Conservation (phyloP, 1,139 yeast genomes). For the Taiozyma onychis region DNA sequence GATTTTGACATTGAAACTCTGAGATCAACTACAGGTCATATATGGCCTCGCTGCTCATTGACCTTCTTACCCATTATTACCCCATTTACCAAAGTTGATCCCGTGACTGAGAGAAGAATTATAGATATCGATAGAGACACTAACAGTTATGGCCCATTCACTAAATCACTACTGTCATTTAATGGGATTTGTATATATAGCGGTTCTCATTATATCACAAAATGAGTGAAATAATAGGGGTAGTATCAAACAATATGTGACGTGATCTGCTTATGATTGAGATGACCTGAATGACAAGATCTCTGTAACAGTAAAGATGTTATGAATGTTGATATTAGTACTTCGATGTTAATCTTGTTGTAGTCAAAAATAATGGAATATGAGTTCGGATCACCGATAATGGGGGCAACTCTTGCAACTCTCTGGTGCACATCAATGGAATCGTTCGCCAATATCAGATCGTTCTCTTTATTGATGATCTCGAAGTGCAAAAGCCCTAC, state of each 20-base stretch:
- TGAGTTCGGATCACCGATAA: conserved; percentile 5
- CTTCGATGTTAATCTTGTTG: conserved; percentile 18
- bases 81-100: conserved; percentile 29
- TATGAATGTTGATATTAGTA: conserved; percentile 18
- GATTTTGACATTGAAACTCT: conserved; percentile 17
- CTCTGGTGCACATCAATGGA: conserved; percentile 11
- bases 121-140: conserved; percentile 27
- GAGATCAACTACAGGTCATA: conserved; percentile 25
- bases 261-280: neutral
- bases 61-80: conserved; percentile 32
- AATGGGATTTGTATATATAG: conserved; percentile 14
- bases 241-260: neutral
- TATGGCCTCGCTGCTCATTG: conserved; percentile 32
- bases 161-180: conserved; percentile 9
- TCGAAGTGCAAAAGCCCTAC: conserved; percentile 18
- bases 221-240: neutral
- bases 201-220: conserved; percentile 13
- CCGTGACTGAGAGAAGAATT: conserved; percentile 29
- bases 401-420: conserved; percentile 13
- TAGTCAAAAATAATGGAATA: conserved; percentile 14
- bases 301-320: conserved; percentile 12
- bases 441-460: neutral
- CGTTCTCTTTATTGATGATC: conserved; percentile 9
- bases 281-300: neutral
- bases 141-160: conserved; percentile 14